phyloP scores from a whole-genome alignment of 2,329 filamentous ascomycete species.

The Fusarium nanum region DNA sequence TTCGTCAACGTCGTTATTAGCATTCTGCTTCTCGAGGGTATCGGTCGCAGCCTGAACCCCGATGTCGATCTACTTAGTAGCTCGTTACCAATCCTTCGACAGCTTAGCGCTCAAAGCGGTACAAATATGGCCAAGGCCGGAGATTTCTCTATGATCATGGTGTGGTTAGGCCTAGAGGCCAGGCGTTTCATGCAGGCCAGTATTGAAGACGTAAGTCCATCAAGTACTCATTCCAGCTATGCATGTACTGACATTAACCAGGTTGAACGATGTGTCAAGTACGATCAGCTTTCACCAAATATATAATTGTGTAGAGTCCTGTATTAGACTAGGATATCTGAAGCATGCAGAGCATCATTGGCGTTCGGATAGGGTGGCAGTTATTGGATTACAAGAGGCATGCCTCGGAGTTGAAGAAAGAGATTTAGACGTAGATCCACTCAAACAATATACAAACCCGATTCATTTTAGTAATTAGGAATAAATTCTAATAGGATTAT shows the following conservation, averaged over 20 bases:
- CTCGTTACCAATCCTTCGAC: slow-evolving; percentile 88
- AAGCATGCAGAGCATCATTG: slow-evolving; percentile 23
- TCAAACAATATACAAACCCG: slow-evolving; percentile 6
- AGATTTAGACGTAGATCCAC: slow-evolving; percentile 8
- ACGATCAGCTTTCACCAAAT: slow-evolving; percentile 88
- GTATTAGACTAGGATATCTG: slow-evolving; percentile 1
- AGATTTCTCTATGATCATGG: slow-evolving; percentile 86
- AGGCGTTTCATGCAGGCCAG: slow-evolving; percentile 90
- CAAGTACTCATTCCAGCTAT: not conserved
- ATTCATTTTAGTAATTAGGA: not conserved
- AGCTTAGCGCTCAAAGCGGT: slow-evolving; percentile 83
- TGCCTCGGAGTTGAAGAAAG: not conserved
- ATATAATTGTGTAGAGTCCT: slow-evolving; percentile 63
- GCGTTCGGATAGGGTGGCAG: slow-evolving; percentile 23
- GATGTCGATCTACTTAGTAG: slow-evolving; percentile 87
- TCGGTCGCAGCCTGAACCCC: slow-evolving; percentile 87
- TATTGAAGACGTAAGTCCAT: slow-evolving; percentile 78
- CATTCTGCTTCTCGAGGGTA: slow-evolving; percentile 92
- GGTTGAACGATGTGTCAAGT: slow-evolving; percentile 91
- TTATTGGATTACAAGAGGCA: slow-evolving; percentile 1
- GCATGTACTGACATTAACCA: slow-evolving; percentile 48
- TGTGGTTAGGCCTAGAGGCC: slow-evolving; percentile 92
- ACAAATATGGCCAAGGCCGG: slow-evolving; percentile 76
- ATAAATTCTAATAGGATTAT: not conserved
- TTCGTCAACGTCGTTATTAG: slow-evolving; percentile 99